Percentiles rank a stretch among this genome's conserved stretches.
These are phyloP conservation scores for Ophiostoma perfectum DNA, from an alignment of 2,329 filamentous ascomycete genomes.

Conservation along the genomic window DNA sequence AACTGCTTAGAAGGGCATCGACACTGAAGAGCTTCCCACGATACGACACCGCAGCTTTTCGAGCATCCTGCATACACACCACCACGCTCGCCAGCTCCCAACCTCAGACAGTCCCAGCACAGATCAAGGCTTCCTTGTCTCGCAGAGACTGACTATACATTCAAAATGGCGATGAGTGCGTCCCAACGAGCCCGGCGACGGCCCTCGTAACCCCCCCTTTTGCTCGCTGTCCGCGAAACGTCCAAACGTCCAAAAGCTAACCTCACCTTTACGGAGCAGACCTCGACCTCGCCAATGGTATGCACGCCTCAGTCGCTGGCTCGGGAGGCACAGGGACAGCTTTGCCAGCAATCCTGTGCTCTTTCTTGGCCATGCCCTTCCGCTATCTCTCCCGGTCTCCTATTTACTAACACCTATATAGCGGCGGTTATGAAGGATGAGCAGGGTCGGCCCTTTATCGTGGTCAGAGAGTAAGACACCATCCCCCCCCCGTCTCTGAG, in stretches of 20 bases:
- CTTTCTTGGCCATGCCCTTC: not conserved
- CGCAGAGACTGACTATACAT: conserved; percentile 15
- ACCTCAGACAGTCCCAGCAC: conserved; percentile 4
- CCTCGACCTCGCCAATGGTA: conserved; percentile 81
- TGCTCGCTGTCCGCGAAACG: not conserved
- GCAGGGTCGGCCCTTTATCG: conserved; percentile 92
- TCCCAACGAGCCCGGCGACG: conserved; percentile 21
- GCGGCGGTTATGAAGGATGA: conserved; percentile 89
- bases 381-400: too few relatives aligned
- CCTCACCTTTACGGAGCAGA: conserved; percentile 43
- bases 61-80: conserved; percentile 13
- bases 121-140: conserved; percentile 12
- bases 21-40: conserved; percentile 18
- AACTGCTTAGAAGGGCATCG: conserved; percentile 19
- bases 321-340: not conserved
- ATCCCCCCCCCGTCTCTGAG: conserved; percentile 27
- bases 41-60: conserved; percentile 18
- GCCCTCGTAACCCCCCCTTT: not conserved
- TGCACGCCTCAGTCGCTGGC: conserved; percentile 23
- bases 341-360: not conserved
- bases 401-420: conserved; percentile 31
- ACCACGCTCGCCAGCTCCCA: not conserved
- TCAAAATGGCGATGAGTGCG: conserved; percentile 58
- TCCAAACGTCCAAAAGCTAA: not conserved
- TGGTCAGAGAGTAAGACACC: conserved; percentile 80